Evolutionary conservation across 2,329 filamentous ascomycete species (phyloP).

Genomic region (Monosporascus sp.): DNA sequence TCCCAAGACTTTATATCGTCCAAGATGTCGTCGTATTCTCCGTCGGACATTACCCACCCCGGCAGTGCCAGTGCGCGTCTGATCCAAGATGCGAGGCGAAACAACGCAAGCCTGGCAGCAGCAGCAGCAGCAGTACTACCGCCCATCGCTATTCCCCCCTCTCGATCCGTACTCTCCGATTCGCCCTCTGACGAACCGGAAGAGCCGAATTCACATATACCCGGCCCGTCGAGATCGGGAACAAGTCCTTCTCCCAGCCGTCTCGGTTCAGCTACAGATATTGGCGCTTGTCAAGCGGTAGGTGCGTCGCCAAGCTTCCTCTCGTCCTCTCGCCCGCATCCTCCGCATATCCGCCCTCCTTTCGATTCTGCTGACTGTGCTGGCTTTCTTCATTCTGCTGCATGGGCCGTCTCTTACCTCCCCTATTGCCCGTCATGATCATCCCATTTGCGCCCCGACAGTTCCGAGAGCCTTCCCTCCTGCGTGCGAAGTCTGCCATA

Average conservation of each 20-base stretch:
- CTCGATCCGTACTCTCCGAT: background rate
- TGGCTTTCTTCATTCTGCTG: background rate
- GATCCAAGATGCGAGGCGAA: background rate
- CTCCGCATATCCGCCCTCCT: background rate
- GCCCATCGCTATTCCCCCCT: background rate
- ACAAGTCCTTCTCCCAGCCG: background rate
- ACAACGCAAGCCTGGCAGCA: background rate
- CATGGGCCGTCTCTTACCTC: background rate
- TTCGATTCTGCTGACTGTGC: background rate
- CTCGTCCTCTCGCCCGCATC: background rate
- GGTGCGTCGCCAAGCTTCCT: background rate
- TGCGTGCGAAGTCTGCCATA: too few species aligned
- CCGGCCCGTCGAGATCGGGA: background rate
- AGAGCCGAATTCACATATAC: background rate
- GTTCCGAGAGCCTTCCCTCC: background rate
- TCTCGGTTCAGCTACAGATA: background rate
- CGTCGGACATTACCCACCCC: background rate
- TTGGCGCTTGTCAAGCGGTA: background rate
- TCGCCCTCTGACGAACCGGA: background rate
- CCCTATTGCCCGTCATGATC: background rate
- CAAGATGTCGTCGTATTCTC: background rate
- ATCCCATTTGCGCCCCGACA: background rate
- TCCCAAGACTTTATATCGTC: background rate
- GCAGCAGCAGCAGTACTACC: background rate
- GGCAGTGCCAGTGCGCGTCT: too few species aligned